phyloP scores from a whole-genome alignment of 768 basidiomycete species.

The Astraeus odoratus region DNA sequence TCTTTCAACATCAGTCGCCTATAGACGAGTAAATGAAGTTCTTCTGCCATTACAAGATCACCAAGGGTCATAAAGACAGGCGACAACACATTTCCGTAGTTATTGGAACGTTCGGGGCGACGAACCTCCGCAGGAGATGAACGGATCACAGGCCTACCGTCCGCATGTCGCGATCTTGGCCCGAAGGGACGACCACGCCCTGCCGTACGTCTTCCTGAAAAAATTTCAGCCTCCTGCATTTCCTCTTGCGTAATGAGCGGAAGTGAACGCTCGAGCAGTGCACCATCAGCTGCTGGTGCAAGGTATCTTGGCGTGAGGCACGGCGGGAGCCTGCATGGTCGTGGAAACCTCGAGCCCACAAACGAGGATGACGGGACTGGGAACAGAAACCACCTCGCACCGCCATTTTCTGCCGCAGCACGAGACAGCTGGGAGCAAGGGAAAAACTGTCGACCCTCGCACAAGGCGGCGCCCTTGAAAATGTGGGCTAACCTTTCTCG shows the following conservation, averaged over 20 bases:
- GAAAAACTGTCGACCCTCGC: too few relatives aligned
- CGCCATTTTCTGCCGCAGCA: too few relatives aligned
- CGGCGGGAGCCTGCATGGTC: too few relatives aligned
- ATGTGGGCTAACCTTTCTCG: too few relatives aligned
- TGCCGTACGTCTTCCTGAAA: slow-evolving; percentile 7
- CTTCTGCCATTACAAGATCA: slow-evolving; percentile 11
- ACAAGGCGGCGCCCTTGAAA: too few relatives aligned
- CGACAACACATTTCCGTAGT: slow-evolving; percentile 25
- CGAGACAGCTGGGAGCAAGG: too few relatives aligned
- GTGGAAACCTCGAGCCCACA: too few relatives aligned
- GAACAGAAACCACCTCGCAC: too few relatives aligned
- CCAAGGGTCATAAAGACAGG: too few relatives aligned
- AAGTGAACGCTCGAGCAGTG: slow-evolving; percentile 24
- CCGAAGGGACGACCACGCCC: slow-evolving; percentile 13
- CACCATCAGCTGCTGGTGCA: too few relatives aligned
- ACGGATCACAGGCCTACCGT: slow-evolving; percentile 17
- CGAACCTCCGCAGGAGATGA: slow-evolving; percentile 25
- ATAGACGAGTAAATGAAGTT: slow-evolving; percentile 13
- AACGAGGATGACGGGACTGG: too few relatives aligned
- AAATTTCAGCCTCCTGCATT: slow-evolving; percentile 7
- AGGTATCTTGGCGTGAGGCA: too few relatives aligned
- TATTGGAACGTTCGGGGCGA: slow-evolving; percentile 20
- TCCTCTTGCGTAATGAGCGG: slow-evolving; percentile 22
- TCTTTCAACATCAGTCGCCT: slow-evolving; percentile 2
- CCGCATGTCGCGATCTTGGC: slow-evolving; percentile 12